These are phyloP conservation scores for Trichophyton schoenleinii DNA, from an alignment of 2,329 filamentous ascomycete species.

Conservation along the genomic window DNA sequence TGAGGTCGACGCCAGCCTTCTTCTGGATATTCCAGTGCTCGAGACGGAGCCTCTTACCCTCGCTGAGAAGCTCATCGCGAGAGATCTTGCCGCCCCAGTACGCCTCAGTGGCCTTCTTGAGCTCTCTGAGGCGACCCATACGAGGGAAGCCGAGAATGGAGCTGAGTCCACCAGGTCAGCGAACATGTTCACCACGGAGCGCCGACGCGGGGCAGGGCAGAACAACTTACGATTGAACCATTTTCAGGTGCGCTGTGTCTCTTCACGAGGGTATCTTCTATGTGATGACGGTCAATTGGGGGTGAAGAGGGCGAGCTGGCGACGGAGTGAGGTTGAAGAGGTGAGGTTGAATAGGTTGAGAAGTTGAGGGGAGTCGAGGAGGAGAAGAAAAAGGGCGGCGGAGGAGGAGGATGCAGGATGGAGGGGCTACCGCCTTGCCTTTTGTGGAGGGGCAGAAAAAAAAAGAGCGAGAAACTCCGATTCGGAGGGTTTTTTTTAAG, in stretches of 20 bases:
- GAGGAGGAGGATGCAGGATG: not conserved
- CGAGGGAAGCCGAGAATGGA: slow-evolving; percentile 96
- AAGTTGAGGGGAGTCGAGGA: slow-evolving; percentile 10
- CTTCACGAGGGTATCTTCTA: not conserved
- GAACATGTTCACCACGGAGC: not conserved
- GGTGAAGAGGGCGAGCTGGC: not conserved
- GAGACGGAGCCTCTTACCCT: slow-evolving; percentile 92
- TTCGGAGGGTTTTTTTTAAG: not conserved
- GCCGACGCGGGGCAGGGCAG: not conserved
- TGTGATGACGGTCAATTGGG: not conserved
- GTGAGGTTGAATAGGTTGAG: slow-evolving; percentile 10
- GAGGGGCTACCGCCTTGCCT: not conserved
- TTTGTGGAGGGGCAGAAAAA: slow-evolving; percentile 13
- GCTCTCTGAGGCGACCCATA: slow-evolving; percentile 95
- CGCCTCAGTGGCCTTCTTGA: slow-evolving; percentile 99
- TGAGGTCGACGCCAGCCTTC: slow-evolving; percentile 91
- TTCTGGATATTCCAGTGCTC: slow-evolving; percentile 99
- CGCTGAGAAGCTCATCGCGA: slow-evolving; percentile 74
- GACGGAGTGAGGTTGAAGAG: slow-evolving; percentile 10
- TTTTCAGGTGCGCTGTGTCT: slow-evolving; percentile 27
- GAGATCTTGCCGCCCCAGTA: slow-evolving; percentile 95
- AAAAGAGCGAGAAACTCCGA: slow-evolving; percentile 1
- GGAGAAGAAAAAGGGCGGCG: slow-evolving; percentile 12
- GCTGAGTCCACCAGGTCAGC: slow-evolving; percentile 20
- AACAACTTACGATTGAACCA: slow-evolving; percentile 48